Evolutionary conservation across 345 rosid genomes (phyloP).

Genomic region (Syzygium grande): DNA sequence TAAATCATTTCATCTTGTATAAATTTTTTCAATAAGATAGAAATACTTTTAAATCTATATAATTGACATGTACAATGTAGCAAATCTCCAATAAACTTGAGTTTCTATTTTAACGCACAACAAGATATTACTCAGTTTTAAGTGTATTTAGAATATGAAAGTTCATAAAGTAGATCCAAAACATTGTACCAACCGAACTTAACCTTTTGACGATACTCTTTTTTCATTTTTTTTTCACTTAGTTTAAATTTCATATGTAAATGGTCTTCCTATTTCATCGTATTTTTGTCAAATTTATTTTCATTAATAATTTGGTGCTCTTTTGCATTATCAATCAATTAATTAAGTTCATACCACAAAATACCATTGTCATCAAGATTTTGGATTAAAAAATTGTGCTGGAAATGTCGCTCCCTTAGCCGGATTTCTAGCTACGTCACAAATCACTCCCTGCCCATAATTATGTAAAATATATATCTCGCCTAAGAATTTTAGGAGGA

Average conservation of each 20-base stretch:
- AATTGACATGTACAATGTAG: neutral
- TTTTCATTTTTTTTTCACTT: neutral
- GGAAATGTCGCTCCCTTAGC: neutral
- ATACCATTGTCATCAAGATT: neutral
- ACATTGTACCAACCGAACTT: neutral
- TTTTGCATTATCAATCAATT: neutral
- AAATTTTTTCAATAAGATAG: neutral
- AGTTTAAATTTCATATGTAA: neutral
- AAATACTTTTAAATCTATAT: neutral
- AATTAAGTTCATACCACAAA: neutral
- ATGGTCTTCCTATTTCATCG: neutral
- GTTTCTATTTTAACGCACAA: neutral
- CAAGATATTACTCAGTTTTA: neutral
- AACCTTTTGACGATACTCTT: neutral
- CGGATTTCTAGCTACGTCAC: no score
- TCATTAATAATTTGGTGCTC: neutral
- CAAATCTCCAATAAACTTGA: neutral
- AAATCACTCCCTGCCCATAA: no score
- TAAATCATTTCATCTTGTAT: neutral
- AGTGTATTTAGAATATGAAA: neutral
- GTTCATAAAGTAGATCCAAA: neutral
- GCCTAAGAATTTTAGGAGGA: no score
- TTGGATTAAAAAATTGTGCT: neutral
- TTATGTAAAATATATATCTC: no score
- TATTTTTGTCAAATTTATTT: neutral